A percentile compares a stretch with the other conserved stretches of the same genome.
Evolutionary conservation across 2,329 filamentous ascomycete genomes (phyloP).

Genomic region (Phoma herbarum): DNA sequence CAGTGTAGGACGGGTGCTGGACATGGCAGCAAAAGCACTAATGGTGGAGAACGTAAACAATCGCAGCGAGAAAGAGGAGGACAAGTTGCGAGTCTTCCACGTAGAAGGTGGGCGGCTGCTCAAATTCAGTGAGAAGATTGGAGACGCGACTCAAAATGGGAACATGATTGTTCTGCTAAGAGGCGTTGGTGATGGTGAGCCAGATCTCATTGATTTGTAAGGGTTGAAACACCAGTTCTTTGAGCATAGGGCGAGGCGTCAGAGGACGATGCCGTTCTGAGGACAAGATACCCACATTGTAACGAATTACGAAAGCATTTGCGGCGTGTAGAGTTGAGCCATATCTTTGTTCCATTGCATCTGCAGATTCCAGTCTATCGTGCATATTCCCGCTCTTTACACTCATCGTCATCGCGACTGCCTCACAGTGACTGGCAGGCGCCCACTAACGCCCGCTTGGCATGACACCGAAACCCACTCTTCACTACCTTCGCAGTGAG

Average conservation of each 20-base stretch:
- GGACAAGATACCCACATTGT: slow-evolving; percentile 28
- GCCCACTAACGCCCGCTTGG: neutral
- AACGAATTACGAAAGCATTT: slow-evolving; percentile 1
- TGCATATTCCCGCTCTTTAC: neutral
- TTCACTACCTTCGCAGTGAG: neutral
- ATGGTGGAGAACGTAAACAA: slow-evolving; percentile 89
- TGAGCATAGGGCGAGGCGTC: neutral
- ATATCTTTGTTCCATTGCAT: neutral
- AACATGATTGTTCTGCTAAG: slow-evolving; percentile 90
- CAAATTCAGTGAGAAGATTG: slow-evolving; percentile 88
- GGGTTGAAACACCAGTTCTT: neutral
- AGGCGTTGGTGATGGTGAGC: slow-evolving; percentile 81
- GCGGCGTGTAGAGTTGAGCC: neutral
- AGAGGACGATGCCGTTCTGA: neutral
- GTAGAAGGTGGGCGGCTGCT: slow-evolving; percentile 87
- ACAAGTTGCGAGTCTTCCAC: slow-evolving; percentile 87
- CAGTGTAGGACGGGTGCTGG: slow-evolving; percentile 85
- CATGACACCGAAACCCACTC: neutral
- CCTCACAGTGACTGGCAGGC: neutral
- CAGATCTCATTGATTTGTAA: slow-evolving; percentile 70
- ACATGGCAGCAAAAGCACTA: slow-evolving; percentile 77
- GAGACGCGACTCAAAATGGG: slow-evolving; percentile 75
- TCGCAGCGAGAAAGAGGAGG: slow-evolving; percentile 75
- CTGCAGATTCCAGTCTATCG: too few relatives aligned
- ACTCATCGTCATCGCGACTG: neutral